Conservation (phyloP, 805 yeast species). For the Lachancea sp. region DNA sequence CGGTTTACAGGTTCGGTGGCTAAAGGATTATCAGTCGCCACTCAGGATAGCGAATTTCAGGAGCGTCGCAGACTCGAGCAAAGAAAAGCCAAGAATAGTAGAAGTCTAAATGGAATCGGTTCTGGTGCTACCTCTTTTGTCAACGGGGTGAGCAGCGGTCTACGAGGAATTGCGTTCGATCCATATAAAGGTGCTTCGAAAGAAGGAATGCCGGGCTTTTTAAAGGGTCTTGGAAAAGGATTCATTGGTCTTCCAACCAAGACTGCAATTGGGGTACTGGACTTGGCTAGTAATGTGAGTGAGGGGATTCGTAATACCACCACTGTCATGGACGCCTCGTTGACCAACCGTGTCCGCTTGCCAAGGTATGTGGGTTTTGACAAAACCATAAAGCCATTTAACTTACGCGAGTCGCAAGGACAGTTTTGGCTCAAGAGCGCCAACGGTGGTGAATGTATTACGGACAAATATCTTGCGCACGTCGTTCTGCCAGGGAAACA, state of each 20-base stretch:
- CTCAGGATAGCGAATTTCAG: conserved; percentile 81
- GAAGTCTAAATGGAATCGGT: conserved; percentile 77
- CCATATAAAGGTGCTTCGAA: conserved; percentile 86
- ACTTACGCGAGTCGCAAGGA: conserved; percentile 84
- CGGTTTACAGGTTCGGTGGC: conserved; percentile 92
- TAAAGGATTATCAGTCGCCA: conserved; percentile 85
- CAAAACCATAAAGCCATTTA: conserved; percentile 66
- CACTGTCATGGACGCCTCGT: conserved; percentile 76
- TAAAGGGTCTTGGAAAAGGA: conserved; percentile 92
- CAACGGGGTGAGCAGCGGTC: conserved; percentile 80
- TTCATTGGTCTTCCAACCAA: conserved; percentile 94
- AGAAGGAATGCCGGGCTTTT: conserved; percentile 87
- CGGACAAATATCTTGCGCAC: conserved; percentile 80
- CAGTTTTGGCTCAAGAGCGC: conserved; percentile 84
- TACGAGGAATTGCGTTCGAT: conserved; percentile 82
- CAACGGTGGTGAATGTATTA: conserved; percentile 69
- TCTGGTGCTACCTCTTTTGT: conserved; percentile 85
- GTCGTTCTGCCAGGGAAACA: conserved; percentile 77
- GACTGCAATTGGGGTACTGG: conserved; percentile 92
- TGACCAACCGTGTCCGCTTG: conserved; percentile 70
- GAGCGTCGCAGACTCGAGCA: conserved; percentile 69
- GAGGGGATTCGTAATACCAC: conserved; percentile 93
- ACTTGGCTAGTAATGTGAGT: conserved; percentile 84
- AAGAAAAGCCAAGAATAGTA: conserved; percentile 72
- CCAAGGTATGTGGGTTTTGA: conserved; percentile 73